These are phyloP conservation scores for Pythium graminicola DNA, from an alignment of 352 stramenopile species.

Conservation along the genomic window DNA sequence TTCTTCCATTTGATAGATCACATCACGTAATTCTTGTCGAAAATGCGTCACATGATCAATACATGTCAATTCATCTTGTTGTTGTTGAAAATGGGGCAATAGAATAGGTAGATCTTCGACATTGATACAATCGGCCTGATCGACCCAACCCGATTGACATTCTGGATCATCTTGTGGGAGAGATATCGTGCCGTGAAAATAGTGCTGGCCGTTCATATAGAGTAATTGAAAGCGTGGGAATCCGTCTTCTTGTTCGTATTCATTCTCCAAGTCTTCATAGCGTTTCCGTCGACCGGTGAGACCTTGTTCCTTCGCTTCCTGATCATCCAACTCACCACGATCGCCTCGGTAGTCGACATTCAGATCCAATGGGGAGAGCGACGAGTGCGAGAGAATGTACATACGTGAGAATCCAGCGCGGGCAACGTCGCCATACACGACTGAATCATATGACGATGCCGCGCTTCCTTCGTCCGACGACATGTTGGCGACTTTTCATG, in stretches of 20 bases:
- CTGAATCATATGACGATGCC: slow-evolving; percentile 50
- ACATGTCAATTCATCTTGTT: slow-evolving; percentile 39
- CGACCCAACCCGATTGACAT: too few species aligned
- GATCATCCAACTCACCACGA: neutral
- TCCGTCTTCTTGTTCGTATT: slow-evolving; percentile 8
- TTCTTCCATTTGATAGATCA: slow-evolving; percentile 62
- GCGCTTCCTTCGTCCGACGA: slow-evolving; percentile 20
- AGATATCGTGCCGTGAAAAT: slow-evolving; percentile 46
- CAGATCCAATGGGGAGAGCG: slow-evolving; percentile 25
- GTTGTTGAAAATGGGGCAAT: slow-evolving; percentile 43
- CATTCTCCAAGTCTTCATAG: slow-evolving; percentile 7
- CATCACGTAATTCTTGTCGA: slow-evolving; percentile 38
- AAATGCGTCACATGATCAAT: slow-evolving; percentile 42
- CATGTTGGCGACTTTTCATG: slow-evolving; percentile 16
- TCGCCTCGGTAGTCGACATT: slow-evolving; percentile 22
- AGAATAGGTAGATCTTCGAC: slow-evolving; percentile 39
- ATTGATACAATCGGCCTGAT: neutral
- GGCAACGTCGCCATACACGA: slow-evolving; percentile 42
- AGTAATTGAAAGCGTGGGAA: slow-evolving; percentile 33
- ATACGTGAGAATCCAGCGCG: slow-evolving; percentile 55
- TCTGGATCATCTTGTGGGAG: too few species aligned
- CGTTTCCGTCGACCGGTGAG: neutral
- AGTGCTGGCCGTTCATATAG: slow-evolving; percentile 49
- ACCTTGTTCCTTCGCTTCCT: slow-evolving; percentile 1
- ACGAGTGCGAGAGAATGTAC: slow-evolving; percentile 45